phyloP scores from a whole-genome alignment of 441 rosid species.

The Iberis amara region DNA sequence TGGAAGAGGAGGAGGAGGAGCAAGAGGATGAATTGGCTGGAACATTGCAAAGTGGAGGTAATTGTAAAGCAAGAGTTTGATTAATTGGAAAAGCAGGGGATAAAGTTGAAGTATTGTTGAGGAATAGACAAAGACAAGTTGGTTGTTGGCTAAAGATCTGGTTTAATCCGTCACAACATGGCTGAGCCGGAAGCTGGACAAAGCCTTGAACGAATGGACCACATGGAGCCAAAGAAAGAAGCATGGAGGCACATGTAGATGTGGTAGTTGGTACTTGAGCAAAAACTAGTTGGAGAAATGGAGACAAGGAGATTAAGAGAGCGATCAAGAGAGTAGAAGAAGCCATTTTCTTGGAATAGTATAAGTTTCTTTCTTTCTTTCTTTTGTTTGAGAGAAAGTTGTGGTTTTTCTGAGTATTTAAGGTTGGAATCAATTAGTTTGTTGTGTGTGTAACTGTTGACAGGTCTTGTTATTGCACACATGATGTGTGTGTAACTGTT shows the following conservation, averaged over 20 bases:
- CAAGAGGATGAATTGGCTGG: slow-evolving; percentile 31
- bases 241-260: slow-evolving; percentile 42
- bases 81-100: slow-evolving; percentile 50
- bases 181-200: slow-evolving; percentile 37
- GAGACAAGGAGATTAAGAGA: slow-evolving; percentile 29
- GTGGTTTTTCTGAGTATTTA: slow-evolving; percentile 24
- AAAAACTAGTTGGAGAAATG: slow-evolving; percentile 21
- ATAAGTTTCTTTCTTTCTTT: slow-evolving; percentile 12
- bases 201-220: slow-evolving; percentile 62
- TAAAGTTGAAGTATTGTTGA: slow-evolving; percentile 39
- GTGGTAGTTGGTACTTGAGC: slow-evolving; percentile 39
- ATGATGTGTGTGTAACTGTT: slow-evolving; percentile 35
- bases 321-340: slow-evolving; percentile 9
- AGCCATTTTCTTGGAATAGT: not conserved
- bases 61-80: slow-evolving; percentile 48
- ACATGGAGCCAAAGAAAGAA: slow-evolving; percentile 54
- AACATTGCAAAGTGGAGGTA: slow-evolving; percentile 51
- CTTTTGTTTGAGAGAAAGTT: slow-evolving; percentile 11
- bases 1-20: not conserved
- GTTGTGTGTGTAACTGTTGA: slow-evolving; percentile 35
- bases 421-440: slow-evolving; percentile 33
- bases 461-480: slow-evolving; percentile 33
- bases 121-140: slow-evolving; percentile 58
- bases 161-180: slow-evolving; percentile 59
- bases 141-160: slow-evolving; percentile 47